Evolutionary conservation across 306 rosid species (phyloP).

Genomic region (Gastrolobium bilobum): DNA sequence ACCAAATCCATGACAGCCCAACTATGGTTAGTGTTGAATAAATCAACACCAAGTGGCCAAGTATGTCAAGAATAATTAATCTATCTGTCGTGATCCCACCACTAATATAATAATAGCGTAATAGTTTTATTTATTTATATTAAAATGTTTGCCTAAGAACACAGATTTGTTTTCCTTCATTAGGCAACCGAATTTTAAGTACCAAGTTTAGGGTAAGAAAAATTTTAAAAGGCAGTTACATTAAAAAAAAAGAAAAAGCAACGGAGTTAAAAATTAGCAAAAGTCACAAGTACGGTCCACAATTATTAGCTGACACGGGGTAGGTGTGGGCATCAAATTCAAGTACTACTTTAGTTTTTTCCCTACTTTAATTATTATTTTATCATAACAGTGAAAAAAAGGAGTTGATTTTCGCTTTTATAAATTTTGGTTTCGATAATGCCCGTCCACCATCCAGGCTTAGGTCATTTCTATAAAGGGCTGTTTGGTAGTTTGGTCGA

Average conservation of each 20-base stretch:
- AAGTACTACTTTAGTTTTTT: not conserved
- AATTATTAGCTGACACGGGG: not conserved
- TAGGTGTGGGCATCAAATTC: constrained; percentile 22
- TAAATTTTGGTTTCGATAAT: not conserved
- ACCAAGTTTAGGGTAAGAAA: not conserved
- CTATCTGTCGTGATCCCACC: constrained; percentile 24
- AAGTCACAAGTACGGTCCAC: not conserved
- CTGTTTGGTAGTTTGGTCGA: too few relatives aligned
- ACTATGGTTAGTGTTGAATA: not conserved
- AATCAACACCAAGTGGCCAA: not conserved
- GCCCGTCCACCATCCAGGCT: not conserved
- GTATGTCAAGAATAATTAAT: constrained; percentile 5
- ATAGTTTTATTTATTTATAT: not conserved
- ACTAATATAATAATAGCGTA: not conserved
- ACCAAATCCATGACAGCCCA: constrained; percentile 15
- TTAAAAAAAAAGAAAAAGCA: not conserved
- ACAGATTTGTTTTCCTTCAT: not conserved
- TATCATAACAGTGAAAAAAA: not conserved
- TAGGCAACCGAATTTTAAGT: not conserved
- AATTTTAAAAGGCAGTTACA: not conserved
- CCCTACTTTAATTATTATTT: not conserved
- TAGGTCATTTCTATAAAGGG: not conserved
- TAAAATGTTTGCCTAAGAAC: not conserved
- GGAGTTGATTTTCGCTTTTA: not conserved
- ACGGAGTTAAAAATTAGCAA: not conserved